Evolutionary conservation across 2,329 filamentous ascomycete species (phyloP).

Genomic region (Aspergillus phoenicis): DNA sequence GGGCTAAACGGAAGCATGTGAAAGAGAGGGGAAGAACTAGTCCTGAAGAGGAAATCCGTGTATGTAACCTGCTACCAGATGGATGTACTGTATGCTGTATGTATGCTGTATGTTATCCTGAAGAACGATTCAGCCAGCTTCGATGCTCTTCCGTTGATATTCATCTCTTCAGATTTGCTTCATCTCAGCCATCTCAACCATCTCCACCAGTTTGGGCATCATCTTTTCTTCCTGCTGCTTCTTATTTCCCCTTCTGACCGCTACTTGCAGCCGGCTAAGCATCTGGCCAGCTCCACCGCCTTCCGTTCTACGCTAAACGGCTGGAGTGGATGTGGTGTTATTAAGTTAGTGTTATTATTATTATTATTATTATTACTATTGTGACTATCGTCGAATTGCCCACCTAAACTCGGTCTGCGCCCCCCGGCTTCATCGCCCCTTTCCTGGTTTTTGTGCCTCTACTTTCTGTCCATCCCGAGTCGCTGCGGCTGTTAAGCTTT

Average conservation of each 20-base stretch:
- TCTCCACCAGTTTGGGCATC: too few relatives aligned
- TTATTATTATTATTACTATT: constrained; percentile 3
- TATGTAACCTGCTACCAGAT: neutral
- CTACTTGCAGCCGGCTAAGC: constrained; percentile 1
- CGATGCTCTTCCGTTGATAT: too few relatives aligned
- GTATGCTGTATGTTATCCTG: too few relatives aligned
- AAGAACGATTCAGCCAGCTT: too few relatives aligned
- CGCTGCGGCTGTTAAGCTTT: constrained; percentile 6
- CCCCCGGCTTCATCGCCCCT: neutral
- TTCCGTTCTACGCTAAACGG: neutral
- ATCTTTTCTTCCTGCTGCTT: too few relatives aligned
- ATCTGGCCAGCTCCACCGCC: constrained; percentile 2
- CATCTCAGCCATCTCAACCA: too few relatives aligned
- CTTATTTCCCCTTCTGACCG: neutral
- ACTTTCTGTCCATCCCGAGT: neutral
- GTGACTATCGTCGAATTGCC: neutral
- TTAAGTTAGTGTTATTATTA: neutral
- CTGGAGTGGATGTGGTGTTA: neutral
- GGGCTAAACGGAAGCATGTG: constrained; percentile 18
- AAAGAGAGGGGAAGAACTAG: neutral
- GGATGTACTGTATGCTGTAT: neutral
- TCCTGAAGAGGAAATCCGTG: neutral
- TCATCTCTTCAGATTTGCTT: too few relatives aligned
- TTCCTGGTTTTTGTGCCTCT: neutral
- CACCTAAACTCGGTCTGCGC: neutral